Percentiles rank a stretch among this genome's conserved stretches.
phyloP scores from a whole-genome alignment of 2,329 filamentous ascomycete genomes.

The Raffaelea albimanens region DNA sequence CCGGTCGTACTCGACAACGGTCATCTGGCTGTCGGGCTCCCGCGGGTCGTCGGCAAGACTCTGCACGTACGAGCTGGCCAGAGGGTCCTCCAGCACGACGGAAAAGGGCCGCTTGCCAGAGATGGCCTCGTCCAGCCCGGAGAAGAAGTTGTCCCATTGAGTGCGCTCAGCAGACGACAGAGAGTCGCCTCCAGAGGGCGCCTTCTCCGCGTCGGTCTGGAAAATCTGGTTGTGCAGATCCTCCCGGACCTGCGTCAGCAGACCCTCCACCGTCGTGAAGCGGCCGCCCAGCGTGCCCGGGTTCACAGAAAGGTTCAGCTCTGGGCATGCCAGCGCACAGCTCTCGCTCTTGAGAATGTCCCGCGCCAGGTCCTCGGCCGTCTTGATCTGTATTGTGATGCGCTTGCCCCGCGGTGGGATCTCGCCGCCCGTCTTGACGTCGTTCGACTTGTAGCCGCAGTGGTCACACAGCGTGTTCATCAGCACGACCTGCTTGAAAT shows the following conservation, averaged over 20 bases:
- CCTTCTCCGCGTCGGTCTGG: constrained; percentile 35
- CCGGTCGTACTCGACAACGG: constrained; percentile 70
- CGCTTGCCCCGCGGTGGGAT: constrained; percentile 78
- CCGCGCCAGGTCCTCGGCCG: constrained; percentile 64
- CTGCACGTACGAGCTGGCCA: constrained; percentile 91
- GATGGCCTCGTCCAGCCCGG: constrained; percentile 65
- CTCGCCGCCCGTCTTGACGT: constrained; percentile 94
- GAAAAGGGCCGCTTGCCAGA: constrained; percentile 72
- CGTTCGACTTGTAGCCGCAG: constrained; percentile 91
- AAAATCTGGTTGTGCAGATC: constrained; percentile 87
- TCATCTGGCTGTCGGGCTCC: constrained; percentile 67
- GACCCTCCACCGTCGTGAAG: constrained; percentile 93
- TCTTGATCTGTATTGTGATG: constrained; percentile 67
- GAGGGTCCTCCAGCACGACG: constrained; percentile 73
- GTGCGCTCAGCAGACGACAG: constrained; percentile 54
- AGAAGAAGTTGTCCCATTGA: constrained; percentile 78
- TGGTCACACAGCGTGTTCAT: constrained; percentile 89
- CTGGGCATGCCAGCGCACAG: constrained; percentile 76
- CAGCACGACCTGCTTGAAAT: constrained; percentile 94
- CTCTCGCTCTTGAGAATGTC: constrained; percentile 97
- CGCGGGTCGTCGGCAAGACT: constrained; percentile 68
- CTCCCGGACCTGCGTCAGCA: constrained; percentile 84
- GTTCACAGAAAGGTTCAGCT: constrained; percentile 79
- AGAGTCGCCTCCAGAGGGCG: constrained; percentile 63
- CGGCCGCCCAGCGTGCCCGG: constrained; percentile 90